Base-by-base conservation (phyloP, 495 filamentous ascomycete species). In the Hypoxylon rickii region DNA sequence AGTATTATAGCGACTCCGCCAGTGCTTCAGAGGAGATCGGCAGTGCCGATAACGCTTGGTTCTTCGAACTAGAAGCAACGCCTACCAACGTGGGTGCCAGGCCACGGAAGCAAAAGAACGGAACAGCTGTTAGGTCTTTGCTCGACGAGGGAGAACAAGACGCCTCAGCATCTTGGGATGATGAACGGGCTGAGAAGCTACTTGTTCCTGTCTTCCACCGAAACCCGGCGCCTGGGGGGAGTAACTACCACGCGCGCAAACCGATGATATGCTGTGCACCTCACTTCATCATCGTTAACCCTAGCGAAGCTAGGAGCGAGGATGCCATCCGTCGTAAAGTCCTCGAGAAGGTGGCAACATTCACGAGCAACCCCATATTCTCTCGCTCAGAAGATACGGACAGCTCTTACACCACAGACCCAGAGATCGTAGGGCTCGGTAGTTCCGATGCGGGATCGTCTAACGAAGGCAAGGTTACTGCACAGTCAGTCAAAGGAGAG, bases 151-250 rank as follows among this genome's bases (percentile, higher is more conserved):
- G 81, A 3, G 80, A 86, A 3, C 84, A 88, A 24, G 76, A 84
- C 17, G 22, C 46, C 18, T 66, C 83, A 1, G 78, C 68, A 2
- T 70, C 73, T 11, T 83, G 82, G 65, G 83, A 86, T 24, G 83
- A 85, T 40, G 83, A 86, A 4, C 74, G 81, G 34, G 80, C 87
- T 0, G 89, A 93, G 44, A 78, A 72, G 16, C 73, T 97, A 70
- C 72, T 96, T 15, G 84, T 98, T 1, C 87, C 92, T 4, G 77
- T 98, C 15, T 83, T 94, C 61, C 83, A 95, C 57, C 83, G 90
- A 2, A 57, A 54, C 26, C 67, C 65, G 16, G 24, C 19, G n/a
- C 39, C 58, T 34, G 40, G 19, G n/a, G 54, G 22, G 31, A 24
- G 24, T 1, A 55, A 22, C 44, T 60, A 50, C 12, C 72, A 65